Evolutionary conservation across 2,329 filamentous ascomycete species (phyloP).

Genomic region (Trichocomaceae sp.): DNA sequence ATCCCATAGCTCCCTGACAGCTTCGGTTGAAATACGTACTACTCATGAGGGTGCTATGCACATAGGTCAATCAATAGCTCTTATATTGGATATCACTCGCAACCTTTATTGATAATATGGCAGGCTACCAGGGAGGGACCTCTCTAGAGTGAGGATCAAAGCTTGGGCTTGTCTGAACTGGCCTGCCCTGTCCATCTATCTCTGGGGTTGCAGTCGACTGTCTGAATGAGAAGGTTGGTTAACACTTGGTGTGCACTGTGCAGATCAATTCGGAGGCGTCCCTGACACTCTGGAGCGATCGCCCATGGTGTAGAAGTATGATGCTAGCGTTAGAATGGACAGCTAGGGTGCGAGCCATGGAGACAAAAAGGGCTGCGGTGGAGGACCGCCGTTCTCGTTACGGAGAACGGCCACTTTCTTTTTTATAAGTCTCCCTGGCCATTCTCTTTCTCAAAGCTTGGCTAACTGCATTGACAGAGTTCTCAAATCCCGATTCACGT

Average conservation of each 20-base stretch:
- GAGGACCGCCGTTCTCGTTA: conserved; percentile 24
- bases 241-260: neutral
- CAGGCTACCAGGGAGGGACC: conserved; percentile 52
- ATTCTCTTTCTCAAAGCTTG: conserved; percentile 6
- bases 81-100: neutral
- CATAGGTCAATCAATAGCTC: conserved; percentile 7
- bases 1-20: neutral
- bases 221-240: conserved; percentile 10
- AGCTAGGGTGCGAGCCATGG: neutral
- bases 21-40: conserved; percentile 9
- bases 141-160: conserved; percentile 93
- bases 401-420: conserved; percentile 27
- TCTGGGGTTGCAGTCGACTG: conserved; percentile 11
- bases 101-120: neutral
- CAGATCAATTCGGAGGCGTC: conserved; percentile 5
- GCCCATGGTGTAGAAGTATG: neutral
- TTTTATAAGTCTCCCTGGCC: conserved; percentile 33
- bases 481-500: neutral
- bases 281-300: conserved; percentile 4
- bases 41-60: conserved; percentile 3
- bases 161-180: conserved; percentile 74
- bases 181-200: conserved; percentile 8
- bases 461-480: conserved; percentile 27
- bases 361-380: conserved; percentile 7
- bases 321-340: neutral